phyloP scores from a whole-genome alignment of 495 filamentous ascomycete species.

The Chaetomium fimeti region DNA sequence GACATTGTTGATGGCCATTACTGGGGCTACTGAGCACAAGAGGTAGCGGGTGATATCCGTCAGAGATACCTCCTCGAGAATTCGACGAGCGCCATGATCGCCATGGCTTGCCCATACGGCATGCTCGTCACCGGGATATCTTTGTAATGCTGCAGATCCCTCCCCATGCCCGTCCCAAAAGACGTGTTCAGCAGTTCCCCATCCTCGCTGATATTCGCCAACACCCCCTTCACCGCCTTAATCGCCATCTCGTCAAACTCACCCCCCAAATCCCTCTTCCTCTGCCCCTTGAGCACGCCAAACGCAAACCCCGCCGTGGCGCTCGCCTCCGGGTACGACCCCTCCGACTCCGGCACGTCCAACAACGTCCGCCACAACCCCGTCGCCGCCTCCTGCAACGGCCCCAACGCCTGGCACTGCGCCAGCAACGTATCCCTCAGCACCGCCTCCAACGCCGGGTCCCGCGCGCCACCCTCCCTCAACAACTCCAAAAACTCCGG shows the following conservation, averaged over 20 bases:
- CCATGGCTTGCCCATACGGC: constrained; percentile 71
- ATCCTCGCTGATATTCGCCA: constrained; percentile 56
- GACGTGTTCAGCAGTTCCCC: constrained; percentile 68
- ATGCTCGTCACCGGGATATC: constrained; percentile 67
- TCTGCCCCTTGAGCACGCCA: constrained; percentile 67
- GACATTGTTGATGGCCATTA: neutral
- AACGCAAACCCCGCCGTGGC: constrained; percentile 75
- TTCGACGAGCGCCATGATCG: constrained; percentile 13
- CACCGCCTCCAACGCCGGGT: constrained; percentile 58
- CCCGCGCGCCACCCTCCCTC: constrained; percentile 48
- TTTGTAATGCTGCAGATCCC: constrained; percentile 65
- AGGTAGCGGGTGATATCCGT: neutral
- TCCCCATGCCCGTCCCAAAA: constrained; percentile 72
- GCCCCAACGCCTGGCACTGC: constrained; percentile 59
- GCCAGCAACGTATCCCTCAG: constrained; percentile 60
- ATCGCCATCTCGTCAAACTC: constrained; percentile 51
- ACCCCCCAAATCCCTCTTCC: constrained; percentile 61
- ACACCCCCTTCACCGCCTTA: constrained; percentile 58
- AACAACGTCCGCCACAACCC: constrained; percentile 70
- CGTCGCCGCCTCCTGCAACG: constrained; percentile 50
- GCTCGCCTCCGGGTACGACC: constrained; percentile 66
- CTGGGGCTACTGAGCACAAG: neutral
- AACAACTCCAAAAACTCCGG: constrained; percentile 70
- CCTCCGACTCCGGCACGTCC: constrained; percentile 54
- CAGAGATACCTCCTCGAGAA: constrained; percentile 10